Base-by-base conservation (phyloP, 106 monocot genomes). In the Dioscorea alata region DNA sequence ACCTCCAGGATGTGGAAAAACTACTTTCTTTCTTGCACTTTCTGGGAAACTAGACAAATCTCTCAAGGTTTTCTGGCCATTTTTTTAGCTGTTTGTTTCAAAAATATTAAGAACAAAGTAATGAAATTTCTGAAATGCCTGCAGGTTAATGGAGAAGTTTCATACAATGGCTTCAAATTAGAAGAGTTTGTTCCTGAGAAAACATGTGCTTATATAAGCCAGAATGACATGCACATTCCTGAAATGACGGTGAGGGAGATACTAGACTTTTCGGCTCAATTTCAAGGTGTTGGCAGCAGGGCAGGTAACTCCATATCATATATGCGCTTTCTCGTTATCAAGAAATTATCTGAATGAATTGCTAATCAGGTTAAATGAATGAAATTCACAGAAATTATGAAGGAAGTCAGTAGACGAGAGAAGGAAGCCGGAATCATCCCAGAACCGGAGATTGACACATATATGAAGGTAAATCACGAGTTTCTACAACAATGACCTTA, bases 1-100 rank as follows among this genome's bases (percentile, higher is more conserved):
- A 68, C 88, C 92, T 33, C 92, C 88, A 61, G 88, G 92, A 33
- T 81, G 88, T 69, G 92, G 92, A 19, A 92, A 92, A 68, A 76
- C 85, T 2, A 92, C 92, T 4, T 65, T 88, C 32, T 74, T 92
- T 50, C 68, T 71, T 34, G 88, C 88, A 52, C 88, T 92, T 56
- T 66, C 85, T 50, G 92, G 88, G 60, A 82, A 76, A 67, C 74
- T 88, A 50, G 78, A 85, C 74, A 77, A 81, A 69, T 74, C 80
- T 67, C 85, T 92, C 10, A 83, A 92, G 78, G 92, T 35, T 24
- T 15, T 13, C 3, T 28, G 2, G 28, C 28, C 28, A 28, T 28
- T 28, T 28, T 28, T 28, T 28, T 1, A 3, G 28, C 3, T 28
- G 1, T 28, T 28, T 28, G 1, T 28, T 28, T 28, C 28, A 28